A percentile compares a stretch with the other conserved stretches of the same genome.
These are phyloP conservation scores for Collariella sp. DNA, from an alignment of 495 filamentous ascomycete genomes.

Conservation along the genomic window DNA sequence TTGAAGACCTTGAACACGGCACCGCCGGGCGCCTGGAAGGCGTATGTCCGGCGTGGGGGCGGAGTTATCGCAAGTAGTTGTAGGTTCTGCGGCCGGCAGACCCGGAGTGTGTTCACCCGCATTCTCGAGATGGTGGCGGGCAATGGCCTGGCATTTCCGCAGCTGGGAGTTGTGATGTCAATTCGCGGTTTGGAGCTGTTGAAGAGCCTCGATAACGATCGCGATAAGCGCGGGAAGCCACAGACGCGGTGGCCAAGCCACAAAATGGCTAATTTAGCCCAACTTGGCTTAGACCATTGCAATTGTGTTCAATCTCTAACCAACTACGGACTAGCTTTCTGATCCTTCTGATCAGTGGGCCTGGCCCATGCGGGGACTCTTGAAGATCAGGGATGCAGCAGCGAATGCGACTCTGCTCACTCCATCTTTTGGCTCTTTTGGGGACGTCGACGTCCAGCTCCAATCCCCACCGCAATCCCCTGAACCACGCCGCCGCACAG, in stretches of 20 bases:
- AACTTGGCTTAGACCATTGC: neutral
- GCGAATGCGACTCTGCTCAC: neutral
- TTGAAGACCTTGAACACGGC: conserved; percentile 89
- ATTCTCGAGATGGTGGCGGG: conserved; percentile 21
- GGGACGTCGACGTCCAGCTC: too few species aligned
- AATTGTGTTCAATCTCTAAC: neutral
- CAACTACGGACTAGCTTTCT: neutral
- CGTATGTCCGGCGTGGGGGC: conserved; percentile 49
- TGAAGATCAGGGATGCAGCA: conserved; percentile 1
- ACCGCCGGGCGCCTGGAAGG: conserved; percentile 63
- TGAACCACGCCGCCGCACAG: conserved; percentile 1
- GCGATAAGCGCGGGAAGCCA: neutral
- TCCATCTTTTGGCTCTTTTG: conserved; percentile 8
- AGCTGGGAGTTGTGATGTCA: neutral
- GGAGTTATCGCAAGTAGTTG: neutral
- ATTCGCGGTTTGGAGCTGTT: neutral
- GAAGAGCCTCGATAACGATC: neutral
- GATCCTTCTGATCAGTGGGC: neutral
- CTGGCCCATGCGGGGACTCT: conserved; percentile 3
- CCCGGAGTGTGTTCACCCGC: conserved; percentile 22
- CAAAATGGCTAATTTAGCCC: neutral
- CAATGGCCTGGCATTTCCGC: conserved; percentile 10
- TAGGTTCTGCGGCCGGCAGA: conserved; percentile 15
- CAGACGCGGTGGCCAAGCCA: neutral
- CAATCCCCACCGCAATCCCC: conserved; percentile 1